Percentiles rank a stretch among this genome's conserved stretches.
These are phyloP conservation scores for Endoconidiophora laricicola DNA, from an alignment of 2,329 filamentous ascomycete species.

Conservation along the genomic window DNA sequence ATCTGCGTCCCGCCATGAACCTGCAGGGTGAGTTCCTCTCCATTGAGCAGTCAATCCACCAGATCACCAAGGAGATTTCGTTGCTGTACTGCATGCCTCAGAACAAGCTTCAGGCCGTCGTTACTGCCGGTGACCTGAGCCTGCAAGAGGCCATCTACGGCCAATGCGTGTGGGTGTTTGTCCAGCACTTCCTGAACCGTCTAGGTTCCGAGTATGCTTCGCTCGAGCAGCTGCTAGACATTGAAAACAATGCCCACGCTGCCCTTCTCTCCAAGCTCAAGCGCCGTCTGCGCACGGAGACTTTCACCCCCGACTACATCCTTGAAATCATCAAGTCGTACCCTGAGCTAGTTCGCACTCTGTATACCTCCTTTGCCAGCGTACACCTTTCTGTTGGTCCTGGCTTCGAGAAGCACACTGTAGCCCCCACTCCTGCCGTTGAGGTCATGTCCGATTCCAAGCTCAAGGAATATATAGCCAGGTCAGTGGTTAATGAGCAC, in stretches of 20 bases:
- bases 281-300: constrained; percentile 85
- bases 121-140: constrained; percentile 71
- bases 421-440: constrained; percentile 35
- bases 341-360: constrained; percentile 65
- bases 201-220: constrained; percentile 85
- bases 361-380: constrained; percentile 85
- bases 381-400: constrained; percentile 50
- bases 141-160: constrained; percentile 95
- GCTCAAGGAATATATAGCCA: constrained; percentile 58
- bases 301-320: constrained; percentile 96
- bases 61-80: constrained; percentile 97
- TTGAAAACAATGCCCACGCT: constrained; percentile 67
- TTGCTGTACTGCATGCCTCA: constrained; percentile 94
- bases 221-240: constrained; percentile 62
- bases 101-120: constrained; percentile 86
- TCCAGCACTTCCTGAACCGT: constrained; percentile 94
- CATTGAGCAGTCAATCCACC: constrained; percentile 87
- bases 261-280: constrained; percentile 88
- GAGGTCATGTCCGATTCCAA: constrained; percentile 60
- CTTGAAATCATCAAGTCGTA: constrained; percentile 90
- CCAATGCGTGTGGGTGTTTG: constrained; percentile 93
- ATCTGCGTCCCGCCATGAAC: constrained; percentile 57
- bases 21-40: constrained; percentile 48
- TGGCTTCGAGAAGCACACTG: constrained; percentile 32
- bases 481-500: constrained; percentile 78